A percentile compares a stretch with the other conserved stretches of the same genome.
These are phyloP conservation scores for Podila verticillata DNA, from an alignment of 192 early-diverging fungal genomes.

Conservation along the genomic window DNA sequence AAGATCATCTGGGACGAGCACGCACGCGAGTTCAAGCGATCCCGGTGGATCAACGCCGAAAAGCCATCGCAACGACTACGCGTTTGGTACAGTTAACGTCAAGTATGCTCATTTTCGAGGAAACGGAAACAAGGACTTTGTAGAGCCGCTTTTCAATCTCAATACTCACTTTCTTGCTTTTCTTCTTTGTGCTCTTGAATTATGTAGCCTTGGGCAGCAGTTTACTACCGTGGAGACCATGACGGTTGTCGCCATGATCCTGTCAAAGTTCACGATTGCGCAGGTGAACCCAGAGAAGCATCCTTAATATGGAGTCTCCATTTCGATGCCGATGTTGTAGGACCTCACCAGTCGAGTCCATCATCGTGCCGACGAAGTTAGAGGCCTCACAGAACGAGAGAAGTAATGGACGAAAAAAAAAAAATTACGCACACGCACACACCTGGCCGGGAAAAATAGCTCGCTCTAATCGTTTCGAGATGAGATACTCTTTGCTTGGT, in stretches of 20 bases:
- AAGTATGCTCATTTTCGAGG: too few species aligned
- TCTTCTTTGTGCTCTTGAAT: too few species aligned
- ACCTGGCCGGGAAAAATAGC: too few species aligned
- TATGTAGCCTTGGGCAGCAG: slow-evolving; percentile 28
- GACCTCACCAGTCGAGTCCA: neutral
- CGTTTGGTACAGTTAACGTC: slow-evolving; percentile 15
- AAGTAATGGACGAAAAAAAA: too few species aligned
- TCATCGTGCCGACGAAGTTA: too few species aligned
- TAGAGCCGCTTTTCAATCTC: too few species aligned
- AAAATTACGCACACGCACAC: too few species aligned
- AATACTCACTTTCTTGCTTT: too few species aligned
- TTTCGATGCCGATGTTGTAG: neutral
- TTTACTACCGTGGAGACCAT: slow-evolving; percentile 42
- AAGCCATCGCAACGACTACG: slow-evolving; percentile 35
- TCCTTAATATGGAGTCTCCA: neutral
- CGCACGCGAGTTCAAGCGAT: slow-evolving; percentile 65
- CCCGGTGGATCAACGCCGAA: slow-evolving; percentile 62
- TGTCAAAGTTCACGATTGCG: slow-evolving; percentile 31
- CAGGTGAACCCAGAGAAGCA: neutral
- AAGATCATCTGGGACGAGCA: slow-evolving; percentile 68
- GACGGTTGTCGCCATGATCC: slow-evolving; percentile 25
- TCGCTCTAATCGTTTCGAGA: too few species aligned
- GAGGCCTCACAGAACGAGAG: too few species aligned
- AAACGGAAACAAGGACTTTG: too few species aligned
- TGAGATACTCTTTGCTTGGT: too few species aligned